Percentiles rank a stretch among this genome's conserved stretches.
Conservation (phyloP, 805 yeast species). For the Starmerella asiatica region DNA sequence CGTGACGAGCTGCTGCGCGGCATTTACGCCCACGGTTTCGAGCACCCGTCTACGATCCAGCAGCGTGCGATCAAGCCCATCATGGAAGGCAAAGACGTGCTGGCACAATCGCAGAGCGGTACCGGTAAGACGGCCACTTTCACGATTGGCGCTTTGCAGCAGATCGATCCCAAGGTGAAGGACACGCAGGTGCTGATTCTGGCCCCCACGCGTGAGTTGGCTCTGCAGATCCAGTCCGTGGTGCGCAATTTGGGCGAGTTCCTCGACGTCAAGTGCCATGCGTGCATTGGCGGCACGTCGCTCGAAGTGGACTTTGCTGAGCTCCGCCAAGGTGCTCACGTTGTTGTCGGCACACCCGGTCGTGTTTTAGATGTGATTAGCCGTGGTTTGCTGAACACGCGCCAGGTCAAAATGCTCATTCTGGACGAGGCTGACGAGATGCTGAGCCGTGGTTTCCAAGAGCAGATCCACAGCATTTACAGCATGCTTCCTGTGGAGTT, state of each 20-base stretch:
- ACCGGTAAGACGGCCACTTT: conserved; percentile 87
- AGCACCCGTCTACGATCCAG: conserved; percentile 93
- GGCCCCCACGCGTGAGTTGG: conserved; percentile 96
- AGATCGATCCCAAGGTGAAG: conserved; percentile 54
- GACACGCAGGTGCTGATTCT: conserved; percentile 85
- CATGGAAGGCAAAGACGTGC: conserved; percentile 83
- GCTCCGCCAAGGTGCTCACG: conserved; percentile 73
- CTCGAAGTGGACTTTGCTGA: conserved; percentile 78
- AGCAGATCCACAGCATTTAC: conserved; percentile 89
- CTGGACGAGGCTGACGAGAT: conserved; percentile 98
- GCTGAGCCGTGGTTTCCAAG: conserved; percentile 85
- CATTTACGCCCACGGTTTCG: conserved; percentile 68
- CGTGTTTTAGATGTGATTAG: conserved; percentile 93
- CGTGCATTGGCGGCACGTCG: conserved; percentile 94
- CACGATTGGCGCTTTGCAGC: conserved; percentile 48
- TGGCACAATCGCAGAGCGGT: conserved; percentile 84
- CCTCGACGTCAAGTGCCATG: conserved; percentile 84
- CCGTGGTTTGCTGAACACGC: conserved; percentile 69
- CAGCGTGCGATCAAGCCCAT: conserved; percentile 94
- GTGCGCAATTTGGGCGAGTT: conserved; percentile 79
- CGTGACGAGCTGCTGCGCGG: conserved; percentile 63
- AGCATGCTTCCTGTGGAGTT: conserved; percentile 73
- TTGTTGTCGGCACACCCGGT: conserved; percentile 97
- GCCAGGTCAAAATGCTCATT: conserved; percentile 81
- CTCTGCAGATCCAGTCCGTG: conserved; percentile 89